Evolutionary conservation across 208 protist species (phyloP), one percentile per base, ranked within the genome.

Genomic region (Crithidia fasciculata): DNA sequence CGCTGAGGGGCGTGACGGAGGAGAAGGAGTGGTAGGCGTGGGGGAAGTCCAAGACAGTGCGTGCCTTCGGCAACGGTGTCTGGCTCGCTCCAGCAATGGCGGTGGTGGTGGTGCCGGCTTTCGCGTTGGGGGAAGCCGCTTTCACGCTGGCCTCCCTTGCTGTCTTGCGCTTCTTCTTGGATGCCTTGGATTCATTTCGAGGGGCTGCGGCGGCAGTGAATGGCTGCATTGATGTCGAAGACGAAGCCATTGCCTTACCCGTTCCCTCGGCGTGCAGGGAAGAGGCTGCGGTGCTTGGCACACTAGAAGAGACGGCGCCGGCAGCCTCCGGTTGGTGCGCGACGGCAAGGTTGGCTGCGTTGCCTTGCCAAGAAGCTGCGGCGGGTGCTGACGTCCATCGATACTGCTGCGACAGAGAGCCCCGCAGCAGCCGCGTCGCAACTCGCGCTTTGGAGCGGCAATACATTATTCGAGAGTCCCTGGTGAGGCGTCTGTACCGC

Each of bases 11-110:
- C 4, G 60, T 86, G 16, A 84, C 86, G 55, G 71, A 57, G 43
- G 78, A 69, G 50, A 95, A 96, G 41, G 86, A 88, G 8, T 72
- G 74, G 72, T 96, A 96, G 44, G 90, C 84, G 16, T 59, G 43
- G 8, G 88, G 79, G 43, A 88, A 70, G 49, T 89, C 81, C 2
- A 83, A 63, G 15, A 79, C 73, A 8, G 61, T 80, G 45, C 85
- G 85, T 56, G 82, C 57, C 28, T 60, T 71, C 10, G 69, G 68
- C 28, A 73, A 58, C 39, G 71, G n/a, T 2, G 53, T 65, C 13
- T 43, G 44, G 7, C 59, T 28, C 28, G 28, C 28, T 2, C 28
- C 28, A 28, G 28, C 28, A 28, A 28, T 28, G 1, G 28, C 28
- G 28, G 28, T 1, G 28, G 0, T 28, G 28, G 28, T 28, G 58